Percentiles rank a stretch among this genome's conserved stretches.
These are phyloP conservation scores for Daphne laureola DNA, from an alignment of 441 rosid genomes.

Conservation along the genomic window DNA sequence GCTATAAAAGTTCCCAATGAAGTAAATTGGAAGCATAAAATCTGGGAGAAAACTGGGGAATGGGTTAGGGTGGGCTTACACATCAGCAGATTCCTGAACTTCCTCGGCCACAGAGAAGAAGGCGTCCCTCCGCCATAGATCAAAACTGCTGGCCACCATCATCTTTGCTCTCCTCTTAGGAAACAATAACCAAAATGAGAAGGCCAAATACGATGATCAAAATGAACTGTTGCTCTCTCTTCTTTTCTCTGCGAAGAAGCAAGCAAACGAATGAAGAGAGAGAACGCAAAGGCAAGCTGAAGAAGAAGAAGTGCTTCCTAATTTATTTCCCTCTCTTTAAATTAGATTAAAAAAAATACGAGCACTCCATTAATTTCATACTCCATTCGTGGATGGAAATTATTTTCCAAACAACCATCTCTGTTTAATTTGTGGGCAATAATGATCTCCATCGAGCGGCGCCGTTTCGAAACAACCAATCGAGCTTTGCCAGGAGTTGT, in stretches of 20 bases:
- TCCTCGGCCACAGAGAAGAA: constrained; percentile 90
- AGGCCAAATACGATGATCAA: neutral
- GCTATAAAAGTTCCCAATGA: neutral
- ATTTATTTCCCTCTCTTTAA: neutral
- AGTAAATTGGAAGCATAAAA: neutral
- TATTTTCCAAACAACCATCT: too few species aligned
- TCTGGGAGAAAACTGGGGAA: neutral
- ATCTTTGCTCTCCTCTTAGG: constrained; percentile 24
- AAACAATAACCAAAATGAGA: neutral
- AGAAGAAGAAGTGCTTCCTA: constrained; percentile 8
- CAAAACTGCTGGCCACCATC: constrained; percentile 77
- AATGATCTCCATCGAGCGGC: too few species aligned
- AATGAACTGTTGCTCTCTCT: constrained; percentile 6
- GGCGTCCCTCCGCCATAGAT: constrained; percentile 75
- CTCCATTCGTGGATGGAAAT: too few species aligned
- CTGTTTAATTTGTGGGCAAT: too few species aligned
- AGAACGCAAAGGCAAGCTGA: constrained; percentile 11
- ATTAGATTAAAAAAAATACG: too few species aligned
- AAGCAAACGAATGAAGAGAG: constrained; percentile 30
- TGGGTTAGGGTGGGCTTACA: constrained; percentile 27
- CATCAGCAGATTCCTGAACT: constrained; percentile 84
- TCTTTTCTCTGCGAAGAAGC: constrained; percentile 13
- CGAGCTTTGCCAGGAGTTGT: too few species aligned
- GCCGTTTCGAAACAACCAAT: too few species aligned
- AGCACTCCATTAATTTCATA: too few species aligned